phyloP scores from a whole-genome alignment of 768 basidiomycete species.

The Termitomyces sp. region DNA sequence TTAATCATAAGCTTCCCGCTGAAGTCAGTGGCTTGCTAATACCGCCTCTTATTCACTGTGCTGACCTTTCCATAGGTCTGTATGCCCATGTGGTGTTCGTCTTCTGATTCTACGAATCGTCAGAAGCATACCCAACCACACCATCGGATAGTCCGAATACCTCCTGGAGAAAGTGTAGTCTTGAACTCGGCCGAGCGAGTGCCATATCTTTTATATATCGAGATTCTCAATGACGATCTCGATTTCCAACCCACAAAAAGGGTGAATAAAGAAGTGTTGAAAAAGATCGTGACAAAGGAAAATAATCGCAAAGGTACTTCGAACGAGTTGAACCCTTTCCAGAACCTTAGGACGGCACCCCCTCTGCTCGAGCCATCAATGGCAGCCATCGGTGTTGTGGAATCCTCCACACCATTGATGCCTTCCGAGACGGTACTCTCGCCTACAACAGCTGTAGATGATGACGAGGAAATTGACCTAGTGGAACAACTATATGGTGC shows the following conservation, averaged over 20 bases:
- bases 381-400: constrained; percentile 27
- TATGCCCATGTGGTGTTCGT: constrained; percentile 85
- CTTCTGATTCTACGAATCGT: constrained; percentile 54
- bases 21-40: constrained; percentile 55
- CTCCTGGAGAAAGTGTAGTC: constrained; percentile 96
- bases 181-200: constrained; percentile 97
- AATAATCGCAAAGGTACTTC: constrained; percentile 56
- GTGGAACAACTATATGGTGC: constrained; percentile 94
- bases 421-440: constrained; percentile 21
- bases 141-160: constrained; percentile 94
- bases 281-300: constrained; percentile 70
- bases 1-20: constrained; percentile 95
- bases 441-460: constrained; percentile 25
- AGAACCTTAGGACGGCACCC: constrained; percentile 20
- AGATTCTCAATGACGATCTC: constrained; percentile 86
- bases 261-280: constrained; percentile 82
- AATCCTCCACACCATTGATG: constrained; percentile 18
- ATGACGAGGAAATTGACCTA: constrained; percentile 91
- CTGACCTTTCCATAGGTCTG: constrained; percentile 52
- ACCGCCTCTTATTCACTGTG: neutral
- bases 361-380: constrained; percentile 22
- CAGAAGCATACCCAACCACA: constrained; percentile 59
- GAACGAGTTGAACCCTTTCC: constrained; percentile 50
- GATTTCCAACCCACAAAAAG: constrained; percentile 88
- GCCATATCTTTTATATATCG: constrained; percentile 89